Evolutionary conservation across 106 monocot genomes (phyloP).

Genomic region (Phalaenopsis equestris): DNA sequence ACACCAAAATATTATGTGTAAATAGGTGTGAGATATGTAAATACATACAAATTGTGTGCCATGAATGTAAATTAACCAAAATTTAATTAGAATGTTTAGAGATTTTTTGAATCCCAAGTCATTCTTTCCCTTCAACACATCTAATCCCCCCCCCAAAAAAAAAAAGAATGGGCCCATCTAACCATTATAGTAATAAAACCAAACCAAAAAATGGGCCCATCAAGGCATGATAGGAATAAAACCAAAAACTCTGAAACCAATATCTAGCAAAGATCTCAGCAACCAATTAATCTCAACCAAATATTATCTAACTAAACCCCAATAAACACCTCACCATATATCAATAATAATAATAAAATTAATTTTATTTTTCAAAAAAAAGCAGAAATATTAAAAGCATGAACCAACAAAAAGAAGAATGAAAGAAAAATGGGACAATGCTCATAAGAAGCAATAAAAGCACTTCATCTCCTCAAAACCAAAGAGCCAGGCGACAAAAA

Average conservation of each 20-base stretch:
- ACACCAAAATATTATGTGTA: no score
- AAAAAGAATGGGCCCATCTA: background rate
- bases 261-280: no score
- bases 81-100: background rate
- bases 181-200: background rate
- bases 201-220: background rate
- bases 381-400: background rate
- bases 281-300: no score
- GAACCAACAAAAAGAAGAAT: slow-evolving; percentile 1
- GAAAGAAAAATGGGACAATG: background rate
- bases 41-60: no score
- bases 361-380: background rate
- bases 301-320: no score
- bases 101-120: background rate
- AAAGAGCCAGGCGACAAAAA: slow-evolving; percentile 6
- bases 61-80: no score
- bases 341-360: no score
- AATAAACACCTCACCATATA: no score
- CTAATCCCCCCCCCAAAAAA: no score
- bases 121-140: background rate
- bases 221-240: no score
- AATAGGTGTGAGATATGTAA: no score
- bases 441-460: background rate
- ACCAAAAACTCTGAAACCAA: no score
- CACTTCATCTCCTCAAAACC: background rate